phyloP scores from a whole-genome alignment of 257 asterid species.

The Jacaranda mimosifolia region DNA sequence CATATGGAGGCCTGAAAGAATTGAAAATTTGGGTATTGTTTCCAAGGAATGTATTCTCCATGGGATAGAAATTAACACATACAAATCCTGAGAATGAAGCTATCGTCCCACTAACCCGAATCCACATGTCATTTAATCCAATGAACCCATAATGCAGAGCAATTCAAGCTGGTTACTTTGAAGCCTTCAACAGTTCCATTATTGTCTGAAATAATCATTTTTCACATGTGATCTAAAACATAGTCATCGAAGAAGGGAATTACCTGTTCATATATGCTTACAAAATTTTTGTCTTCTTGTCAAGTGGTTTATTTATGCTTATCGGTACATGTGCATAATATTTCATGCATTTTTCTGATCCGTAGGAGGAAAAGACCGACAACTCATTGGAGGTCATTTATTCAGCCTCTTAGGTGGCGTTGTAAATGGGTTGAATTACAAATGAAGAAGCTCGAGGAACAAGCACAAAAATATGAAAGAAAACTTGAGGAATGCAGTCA shows the following conservation, averaged over 20 bases:
- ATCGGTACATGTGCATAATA: neutral
- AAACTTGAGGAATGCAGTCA: conserved; percentile 47
- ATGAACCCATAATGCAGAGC: neutral
- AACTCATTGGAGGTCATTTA: conserved; percentile 62
- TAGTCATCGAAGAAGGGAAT: neutral
- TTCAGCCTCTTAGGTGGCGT: conserved; percentile 69
- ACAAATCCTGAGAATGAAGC: neutral
- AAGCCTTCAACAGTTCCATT: neutral
- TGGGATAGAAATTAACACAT: neutral
- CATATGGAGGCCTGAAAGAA: neutral
- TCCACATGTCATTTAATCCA: neutral
- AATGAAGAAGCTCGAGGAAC: conserved; percentile 52
- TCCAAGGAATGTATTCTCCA: neutral
- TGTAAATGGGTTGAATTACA: conserved; percentile 81
- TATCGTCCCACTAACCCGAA: neutral
- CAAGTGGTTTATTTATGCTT: conserved; percentile 2
- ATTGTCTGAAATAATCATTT: neutral
- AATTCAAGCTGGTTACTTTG: neutral
- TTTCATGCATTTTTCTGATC: conserved; percentile 22
- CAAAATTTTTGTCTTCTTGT: neutral
- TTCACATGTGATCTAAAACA: neutral
- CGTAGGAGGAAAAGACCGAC: conserved; percentile 66
- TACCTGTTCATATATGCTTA: conserved; percentile 15
- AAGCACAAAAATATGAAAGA: conserved; percentile 52
- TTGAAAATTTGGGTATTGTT: neutral